Evolutionary conservation across 768 basidiomycete species (phyloP).

Genomic region (Mycena polygramma): DNA sequence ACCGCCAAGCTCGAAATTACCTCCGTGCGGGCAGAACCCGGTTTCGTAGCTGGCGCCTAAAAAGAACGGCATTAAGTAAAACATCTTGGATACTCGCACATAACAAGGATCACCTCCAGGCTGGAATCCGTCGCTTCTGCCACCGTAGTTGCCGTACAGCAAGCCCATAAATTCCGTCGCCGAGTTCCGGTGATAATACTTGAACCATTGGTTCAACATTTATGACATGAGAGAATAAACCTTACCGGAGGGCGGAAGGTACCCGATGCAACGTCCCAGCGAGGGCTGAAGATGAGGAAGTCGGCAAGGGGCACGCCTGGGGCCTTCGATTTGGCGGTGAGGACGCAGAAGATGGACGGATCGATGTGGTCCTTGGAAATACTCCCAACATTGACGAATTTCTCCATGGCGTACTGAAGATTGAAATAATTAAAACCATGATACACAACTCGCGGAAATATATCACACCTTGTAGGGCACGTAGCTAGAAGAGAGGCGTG

Average conservation of each 20-base stretch:
- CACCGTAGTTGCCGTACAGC: slow-evolving; percentile 73
- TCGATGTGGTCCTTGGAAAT: slow-evolving; percentile 80
- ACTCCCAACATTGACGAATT: slow-evolving; percentile 73
- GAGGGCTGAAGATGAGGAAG: slow-evolving; percentile 72
- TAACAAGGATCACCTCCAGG: slow-evolving; percentile 54
- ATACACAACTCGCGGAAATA: not conserved
- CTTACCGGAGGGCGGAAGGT: slow-evolving; percentile 74
- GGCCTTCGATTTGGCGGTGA: slow-evolving; percentile 74
- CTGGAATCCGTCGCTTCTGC: slow-evolving; percentile 71
- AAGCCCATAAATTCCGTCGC: slow-evolving; percentile 76
- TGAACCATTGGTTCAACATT: no score
- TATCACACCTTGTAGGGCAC: slow-evolving; percentile 32
- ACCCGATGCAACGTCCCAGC: slow-evolving; percentile 72
- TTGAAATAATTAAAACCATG: not conserved
- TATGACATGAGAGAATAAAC: slow-evolving; percentile 5
- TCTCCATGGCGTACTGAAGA: slow-evolving; percentile 68
- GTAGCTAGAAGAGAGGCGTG: slow-evolving; percentile 9
- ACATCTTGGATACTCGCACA: not conserved
- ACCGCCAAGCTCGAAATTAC: slow-evolving; percentile 46
- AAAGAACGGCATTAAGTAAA: not conserved
- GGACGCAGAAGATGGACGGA: slow-evolving; percentile 76
- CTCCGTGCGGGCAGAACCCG: slow-evolving; percentile 76
- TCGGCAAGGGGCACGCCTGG: slow-evolving; percentile 70
- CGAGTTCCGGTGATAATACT: slow-evolving; percentile 78
- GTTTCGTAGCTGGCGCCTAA: slow-evolving; percentile 70